phyloP scores from a whole-genome alignment of 2,329 filamentous ascomycete species.

The Xylaria sp. region DNA sequence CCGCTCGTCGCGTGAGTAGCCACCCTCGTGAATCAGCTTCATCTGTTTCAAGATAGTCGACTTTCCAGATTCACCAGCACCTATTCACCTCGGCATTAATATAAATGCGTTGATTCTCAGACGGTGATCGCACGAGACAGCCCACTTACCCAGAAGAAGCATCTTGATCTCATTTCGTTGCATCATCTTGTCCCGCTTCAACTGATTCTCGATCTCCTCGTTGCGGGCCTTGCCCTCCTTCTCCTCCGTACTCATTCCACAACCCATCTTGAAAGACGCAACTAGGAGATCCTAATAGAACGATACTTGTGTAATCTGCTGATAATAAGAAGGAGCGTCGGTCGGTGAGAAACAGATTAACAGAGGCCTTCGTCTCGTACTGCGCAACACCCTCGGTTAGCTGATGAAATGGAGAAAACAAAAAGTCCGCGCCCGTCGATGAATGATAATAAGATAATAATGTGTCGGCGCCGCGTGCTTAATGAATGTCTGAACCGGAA shows the following conservation, averaged over 20 bases:
- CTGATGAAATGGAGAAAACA: not conserved
- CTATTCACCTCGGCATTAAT: constrained; percentile 39
- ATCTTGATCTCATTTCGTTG: constrained; percentile 99
- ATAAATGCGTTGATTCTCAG: not conserved
- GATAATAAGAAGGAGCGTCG: not conserved
- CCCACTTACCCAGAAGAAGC: constrained; percentile 84
- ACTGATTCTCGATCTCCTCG: constrained; percentile 99
- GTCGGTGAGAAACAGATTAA: not conserved
- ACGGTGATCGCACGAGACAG: not conserved
- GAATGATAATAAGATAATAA: not conserved
- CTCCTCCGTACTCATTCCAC: constrained; percentile 99
- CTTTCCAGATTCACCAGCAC: constrained; percentile 96
- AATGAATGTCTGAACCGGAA: not conserved
- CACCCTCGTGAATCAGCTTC: constrained; percentile 99
- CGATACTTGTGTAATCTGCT: not conserved
- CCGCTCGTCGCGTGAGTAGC: constrained; percentile 86
- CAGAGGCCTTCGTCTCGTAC: constrained; percentile 13
- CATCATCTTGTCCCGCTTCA: constrained; percentile 98
- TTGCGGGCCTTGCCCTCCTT: constrained; percentile 99
- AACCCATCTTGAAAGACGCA: constrained; percentile 77
- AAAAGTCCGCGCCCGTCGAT: not conserved
- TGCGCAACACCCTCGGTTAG: constrained; percentile 8
- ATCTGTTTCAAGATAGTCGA: constrained; percentile 94
- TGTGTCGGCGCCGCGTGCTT: not conserved
- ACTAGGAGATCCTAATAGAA: constrained; percentile 7